These are phyloP conservation scores for Candida tibetensis DNA, from an alignment of 805 yeast genomes.

Conservation along the genomic window DNA sequence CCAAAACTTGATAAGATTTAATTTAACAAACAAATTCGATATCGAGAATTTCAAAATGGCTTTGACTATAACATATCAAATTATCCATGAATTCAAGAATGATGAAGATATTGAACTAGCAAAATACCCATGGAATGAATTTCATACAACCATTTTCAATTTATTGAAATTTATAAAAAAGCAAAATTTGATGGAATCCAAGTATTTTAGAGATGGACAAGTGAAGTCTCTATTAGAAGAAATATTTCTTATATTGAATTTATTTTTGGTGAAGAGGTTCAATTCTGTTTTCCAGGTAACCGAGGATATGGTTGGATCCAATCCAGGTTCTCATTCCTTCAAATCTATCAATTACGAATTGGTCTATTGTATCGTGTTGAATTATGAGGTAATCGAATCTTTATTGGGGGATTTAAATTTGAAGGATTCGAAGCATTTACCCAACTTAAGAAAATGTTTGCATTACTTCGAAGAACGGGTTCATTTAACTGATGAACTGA, in stretches of 20 bases:
- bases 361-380: slow-evolving; percentile 26
- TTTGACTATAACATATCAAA: slow-evolving; percentile 24
- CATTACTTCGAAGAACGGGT: slow-evolving; percentile 16
- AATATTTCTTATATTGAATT: slow-evolving; percentile 18
- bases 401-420: slow-evolving; percentile 15
- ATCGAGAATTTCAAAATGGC: slow-evolving; percentile 29
- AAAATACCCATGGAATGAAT: slow-evolving; percentile 35
- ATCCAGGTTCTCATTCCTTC: slow-evolving; percentile 17
- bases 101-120: slow-evolving; percentile 18
- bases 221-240: slow-evolving; percentile 25
- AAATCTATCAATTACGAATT: slow-evolving; percentile 30
- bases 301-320: slow-evolving; percentile 7
- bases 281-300: slow-evolving; percentile 15
- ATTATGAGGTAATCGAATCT: slow-evolving; percentile 19
- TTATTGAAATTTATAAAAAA: slow-evolving; percentile 29
- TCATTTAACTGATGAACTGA: slow-evolving; percentile 15
- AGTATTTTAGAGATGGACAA: slow-evolving; percentile 12
- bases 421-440: slow-evolving; percentile 6
- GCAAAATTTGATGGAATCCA: slow-evolving; percentile 16
- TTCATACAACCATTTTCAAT: slow-evolving; percentile 27
- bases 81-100: slow-evolving; percentile 15
- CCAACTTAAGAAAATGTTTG: slow-evolving; percentile 16
- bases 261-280: slow-evolving; percentile 17
- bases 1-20: slow-evolving; percentile 33
- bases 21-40: slow-evolving; percentile 35